These are phyloP conservation scores for Gossypium anomalum DNA, from an alignment of 345 rosid genomes.

Conservation along the genomic window DNA sequence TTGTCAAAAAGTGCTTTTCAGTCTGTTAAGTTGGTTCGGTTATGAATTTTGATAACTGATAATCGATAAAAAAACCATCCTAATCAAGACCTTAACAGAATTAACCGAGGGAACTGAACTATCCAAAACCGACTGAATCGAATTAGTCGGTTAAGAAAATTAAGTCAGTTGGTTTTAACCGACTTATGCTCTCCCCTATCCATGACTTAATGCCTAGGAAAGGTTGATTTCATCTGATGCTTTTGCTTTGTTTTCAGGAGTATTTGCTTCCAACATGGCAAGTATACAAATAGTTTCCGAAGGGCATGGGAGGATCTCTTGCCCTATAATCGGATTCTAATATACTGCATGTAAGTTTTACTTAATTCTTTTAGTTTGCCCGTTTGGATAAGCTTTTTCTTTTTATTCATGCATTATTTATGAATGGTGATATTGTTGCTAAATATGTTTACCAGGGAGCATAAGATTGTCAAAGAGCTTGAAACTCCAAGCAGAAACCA, in stretches of 20 bases:
- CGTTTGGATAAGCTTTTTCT: background rate
- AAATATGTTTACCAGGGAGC: conserved; percentile 45
- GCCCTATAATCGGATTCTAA: conserved; percentile 49
- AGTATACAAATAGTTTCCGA: conserved; percentile 20
- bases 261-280: conserved; percentile 27
- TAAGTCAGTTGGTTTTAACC: no score
- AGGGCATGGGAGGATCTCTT: conserved; percentile 63
- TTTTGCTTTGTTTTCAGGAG: conserved; percentile 34
- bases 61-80: no score
- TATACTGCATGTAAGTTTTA: conserved; percentile 59
- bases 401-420: background rate
- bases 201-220: background rate
- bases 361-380: background rate
- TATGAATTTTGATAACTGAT: no score
- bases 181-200: no score
- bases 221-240: conserved; percentile 3
- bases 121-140: no score
- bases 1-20: no score
- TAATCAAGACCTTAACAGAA: no score
- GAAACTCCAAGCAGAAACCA: conserved; percentile 61
- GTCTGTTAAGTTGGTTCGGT: no score
- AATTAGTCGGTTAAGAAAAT: no score
- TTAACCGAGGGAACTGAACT: no score
- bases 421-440: conserved; percentile 14
- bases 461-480: conserved; percentile 34